These are phyloP conservation scores for Cyberlindnera euphorbiiphila DNA, from an alignment of 805 yeast genomes.

Conservation along the genomic window DNA sequence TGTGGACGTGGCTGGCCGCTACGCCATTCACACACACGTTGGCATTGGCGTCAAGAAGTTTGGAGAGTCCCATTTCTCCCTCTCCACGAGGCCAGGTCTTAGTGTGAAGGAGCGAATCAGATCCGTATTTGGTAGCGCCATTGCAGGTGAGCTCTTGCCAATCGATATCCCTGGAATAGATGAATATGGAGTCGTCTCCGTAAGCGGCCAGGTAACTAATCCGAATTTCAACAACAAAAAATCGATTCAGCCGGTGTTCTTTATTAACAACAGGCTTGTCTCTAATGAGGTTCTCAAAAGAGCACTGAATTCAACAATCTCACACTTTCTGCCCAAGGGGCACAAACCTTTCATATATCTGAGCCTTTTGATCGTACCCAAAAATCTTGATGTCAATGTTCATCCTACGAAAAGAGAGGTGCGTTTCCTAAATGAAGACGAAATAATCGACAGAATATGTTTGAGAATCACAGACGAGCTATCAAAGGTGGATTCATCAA, in stretches of 20 bases:
- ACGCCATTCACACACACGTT: constrained; percentile 68
- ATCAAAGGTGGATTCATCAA: constrained; percentile 55
- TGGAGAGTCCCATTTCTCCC: constrained; percentile 68
- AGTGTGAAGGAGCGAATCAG: constrained; percentile 66
- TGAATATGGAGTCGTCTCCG: constrained; percentile 47
- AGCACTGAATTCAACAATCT: constrained; percentile 47
- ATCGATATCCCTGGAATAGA: constrained; percentile 34
- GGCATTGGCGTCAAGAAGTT: constrained; percentile 77
- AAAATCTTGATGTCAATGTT: constrained; percentile 82
- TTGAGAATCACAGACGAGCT: constrained; percentile 46
- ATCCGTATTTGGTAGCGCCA: constrained; percentile 61
- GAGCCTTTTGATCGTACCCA: constrained; percentile 61
- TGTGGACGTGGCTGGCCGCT: constrained; percentile 77
- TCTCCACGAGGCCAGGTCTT: constrained; percentile 52
- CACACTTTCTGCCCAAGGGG: constrained; percentile 69
- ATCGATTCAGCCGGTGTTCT: constrained; percentile 63
- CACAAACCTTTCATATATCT: constrained; percentile 73
- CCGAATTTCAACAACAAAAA: constrained; percentile 71
- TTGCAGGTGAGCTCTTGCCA: constrained; percentile 61
- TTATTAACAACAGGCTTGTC: constrained; percentile 82
- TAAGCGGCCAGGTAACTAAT: constrained; percentile 62
- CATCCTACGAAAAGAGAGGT: constrained; percentile 97
- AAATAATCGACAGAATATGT: constrained; percentile 64
- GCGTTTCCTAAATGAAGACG: constrained; percentile 79
- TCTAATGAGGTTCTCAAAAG: constrained; percentile 75